Conservation (phyloP, 208 protist species). For the Leishmania amazonensis region DNA sequence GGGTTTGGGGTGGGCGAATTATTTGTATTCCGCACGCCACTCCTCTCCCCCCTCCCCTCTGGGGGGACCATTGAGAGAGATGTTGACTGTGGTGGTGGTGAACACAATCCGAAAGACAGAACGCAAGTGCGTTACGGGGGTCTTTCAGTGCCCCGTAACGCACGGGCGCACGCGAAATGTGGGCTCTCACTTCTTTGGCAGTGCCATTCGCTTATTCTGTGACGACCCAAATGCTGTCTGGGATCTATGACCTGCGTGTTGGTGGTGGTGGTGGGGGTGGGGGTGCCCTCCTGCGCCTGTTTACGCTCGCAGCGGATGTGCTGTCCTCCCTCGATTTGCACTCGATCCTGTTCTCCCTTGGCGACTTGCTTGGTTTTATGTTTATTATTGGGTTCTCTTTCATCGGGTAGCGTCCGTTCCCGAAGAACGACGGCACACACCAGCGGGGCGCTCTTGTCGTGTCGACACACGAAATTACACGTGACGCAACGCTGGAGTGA, state of each 20-base stretch:
- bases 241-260: neutral
- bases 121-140: neutral
- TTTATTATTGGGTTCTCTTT: neutral
- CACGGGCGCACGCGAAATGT: neutral
- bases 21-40: neutral
- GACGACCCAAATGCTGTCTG: neutral
- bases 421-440: neutral
- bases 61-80: neutral
- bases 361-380: neutral
- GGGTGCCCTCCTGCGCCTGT: neutral
- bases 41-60: neutral
- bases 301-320: neutral
- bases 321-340: neutral
- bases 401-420: neutral
- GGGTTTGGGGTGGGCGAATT: neutral
- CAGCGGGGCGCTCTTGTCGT: neutral
- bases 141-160: neutral
- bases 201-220: neutral
- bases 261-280: neutral
- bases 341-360: neutral
- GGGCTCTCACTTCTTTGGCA: neutral
- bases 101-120: neutral
- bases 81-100: neutral
- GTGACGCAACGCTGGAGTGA: neutral
- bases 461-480: neutral